Conservation (phyloP, 2,329 filamentous ascomycete species). For the Tolypocladium guangdongense region DNA sequence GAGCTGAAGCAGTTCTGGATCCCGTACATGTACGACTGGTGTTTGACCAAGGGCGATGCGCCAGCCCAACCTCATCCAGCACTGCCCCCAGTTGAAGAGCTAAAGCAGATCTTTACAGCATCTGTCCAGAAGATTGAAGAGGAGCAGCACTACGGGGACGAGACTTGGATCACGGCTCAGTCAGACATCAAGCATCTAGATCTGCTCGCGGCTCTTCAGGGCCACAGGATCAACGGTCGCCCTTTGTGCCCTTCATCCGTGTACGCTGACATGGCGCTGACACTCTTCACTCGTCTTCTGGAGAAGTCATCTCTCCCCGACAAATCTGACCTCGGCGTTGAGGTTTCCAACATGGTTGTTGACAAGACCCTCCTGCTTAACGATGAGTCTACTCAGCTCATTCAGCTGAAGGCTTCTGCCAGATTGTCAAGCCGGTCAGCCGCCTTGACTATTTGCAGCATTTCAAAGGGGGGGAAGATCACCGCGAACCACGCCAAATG, state of each 20-base stretch:
- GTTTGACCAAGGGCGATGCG: slow-evolving; percentile 45
- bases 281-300: slow-evolving; percentile 5
- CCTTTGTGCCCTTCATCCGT: slow-evolving; percentile 5
- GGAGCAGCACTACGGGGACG: background rate
- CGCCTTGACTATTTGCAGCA: slow-evolving; percentile 11
- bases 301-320: slow-evolving; percentile 2
- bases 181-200: background rate
- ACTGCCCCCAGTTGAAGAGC: background rate
- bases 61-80: background rate
- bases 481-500: slow-evolving; percentile 8
- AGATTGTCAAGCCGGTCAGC: slow-evolving; percentile 7
- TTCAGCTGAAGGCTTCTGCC: slow-evolving; percentile 7
- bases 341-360: slow-evolving; percentile 10
- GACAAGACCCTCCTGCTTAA: slow-evolving; percentile 10
- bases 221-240: background rate
- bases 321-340: slow-evolving; percentile 7
- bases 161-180: background rate
- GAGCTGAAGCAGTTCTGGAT: slow-evolving; percentile 62
- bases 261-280: slow-evolving; percentile 9
- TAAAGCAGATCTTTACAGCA: background rate
- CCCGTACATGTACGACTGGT: slow-evolving; percentile 42
- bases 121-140: background rate
- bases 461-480: slow-evolving; percentile 7
- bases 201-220: background rate
- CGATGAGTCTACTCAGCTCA: slow-evolving; percentile 6